Percentiles rank a stretch among this genome's conserved stretches.
Conservation (phyloP, 768 basidiomycete species). For the Hypholoma sublateritium region DNA sequence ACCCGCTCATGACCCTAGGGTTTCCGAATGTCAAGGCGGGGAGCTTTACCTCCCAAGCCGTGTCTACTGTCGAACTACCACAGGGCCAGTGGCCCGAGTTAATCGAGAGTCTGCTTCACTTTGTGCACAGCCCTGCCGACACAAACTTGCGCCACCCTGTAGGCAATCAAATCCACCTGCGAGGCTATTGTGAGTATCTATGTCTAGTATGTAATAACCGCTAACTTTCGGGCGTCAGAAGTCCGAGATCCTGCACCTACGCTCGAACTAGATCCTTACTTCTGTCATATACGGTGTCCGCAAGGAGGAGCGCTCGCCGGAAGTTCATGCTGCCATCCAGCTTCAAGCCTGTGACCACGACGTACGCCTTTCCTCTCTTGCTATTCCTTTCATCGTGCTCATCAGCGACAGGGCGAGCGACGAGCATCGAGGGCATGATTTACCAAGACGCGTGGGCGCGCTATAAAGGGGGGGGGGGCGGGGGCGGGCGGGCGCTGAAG, state of each 20-base stretch:
- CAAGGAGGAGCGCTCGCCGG: slow-evolving; percentile 88
- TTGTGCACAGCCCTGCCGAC: slow-evolving; percentile 76
- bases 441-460: too few species aligned
- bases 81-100: slow-evolving; percentile 87
- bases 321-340: slow-evolving; percentile 96
- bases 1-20: slow-evolving; percentile 79
- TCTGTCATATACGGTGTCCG: slow-evolving; percentile 98
- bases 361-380: slow-evolving; percentile 45
- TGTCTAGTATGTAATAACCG: neutral
- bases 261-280: slow-evolving; percentile 96
- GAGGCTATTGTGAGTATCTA: slow-evolving; percentile 81
- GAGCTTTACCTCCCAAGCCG: slow-evolving; percentile 87
- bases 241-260: slow-evolving; percentile 85
- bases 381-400: slow-evolving; percentile 9
- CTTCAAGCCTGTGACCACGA: slow-evolving; percentile 98
- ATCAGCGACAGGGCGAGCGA: slow-evolving; percentile 78
- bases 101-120: slow-evolving; percentile 83
- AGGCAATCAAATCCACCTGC: slow-evolving; percentile 97
- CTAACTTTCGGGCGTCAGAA: slow-evolving; percentile 55
- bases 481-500: too few species aligned
- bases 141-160: slow-evolving; percentile 77
- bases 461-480: too few species aligned
- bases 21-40: slow-evolving; percentile 74
- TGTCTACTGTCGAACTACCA: slow-evolving; percentile 90
- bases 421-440: too few species aligned